These are phyloP conservation scores for Elymus sibiricus DNA, from an alignment of 176 grass and related monocot species.

Conservation along the genomic window DNA sequence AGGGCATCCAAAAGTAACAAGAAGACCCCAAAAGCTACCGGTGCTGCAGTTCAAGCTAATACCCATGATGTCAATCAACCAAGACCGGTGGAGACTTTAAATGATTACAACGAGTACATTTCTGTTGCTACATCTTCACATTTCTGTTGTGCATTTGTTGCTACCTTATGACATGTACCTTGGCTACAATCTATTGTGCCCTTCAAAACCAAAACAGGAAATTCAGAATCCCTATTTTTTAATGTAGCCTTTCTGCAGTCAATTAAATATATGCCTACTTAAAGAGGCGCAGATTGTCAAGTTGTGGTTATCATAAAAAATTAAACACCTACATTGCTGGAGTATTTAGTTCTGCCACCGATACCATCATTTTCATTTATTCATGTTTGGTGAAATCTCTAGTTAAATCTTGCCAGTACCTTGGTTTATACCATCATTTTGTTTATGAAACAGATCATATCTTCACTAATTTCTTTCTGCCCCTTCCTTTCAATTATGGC, in stretches of 20 bases:
- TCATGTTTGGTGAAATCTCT: background rate
- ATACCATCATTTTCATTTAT: background rate
- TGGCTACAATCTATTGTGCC: background rate
- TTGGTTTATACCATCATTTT: constrained; percentile 10
- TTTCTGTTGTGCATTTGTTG: constrained; percentile 22
- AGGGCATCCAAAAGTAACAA: constrained; percentile 75
- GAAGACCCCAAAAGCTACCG: constrained; percentile 28
- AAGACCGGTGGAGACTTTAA: constrained; percentile 43
- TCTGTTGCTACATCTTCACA: constrained; percentile 7
- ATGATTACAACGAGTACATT: constrained; percentile 66
- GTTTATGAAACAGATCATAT: background rate
- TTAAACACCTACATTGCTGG: background rate
- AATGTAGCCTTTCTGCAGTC: background rate
- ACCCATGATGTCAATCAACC: constrained; percentile 45
- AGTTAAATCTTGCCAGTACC: background rate
- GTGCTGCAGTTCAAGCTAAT: constrained; percentile 30
- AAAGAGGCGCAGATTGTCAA: background rate
- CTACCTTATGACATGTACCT: background rate
- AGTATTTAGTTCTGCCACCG: background rate
- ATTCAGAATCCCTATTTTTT: background rate
- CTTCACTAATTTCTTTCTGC: background rate
- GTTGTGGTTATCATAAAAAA: background rate
- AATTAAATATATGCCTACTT: background rate
- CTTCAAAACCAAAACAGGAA: background rate
- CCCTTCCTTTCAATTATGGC: background rate